These are phyloP conservation scores for Sporisorium sorghi DNA, from an alignment of 1,284 basidiomycete genomes.

Conservation along the genomic window DNA sequence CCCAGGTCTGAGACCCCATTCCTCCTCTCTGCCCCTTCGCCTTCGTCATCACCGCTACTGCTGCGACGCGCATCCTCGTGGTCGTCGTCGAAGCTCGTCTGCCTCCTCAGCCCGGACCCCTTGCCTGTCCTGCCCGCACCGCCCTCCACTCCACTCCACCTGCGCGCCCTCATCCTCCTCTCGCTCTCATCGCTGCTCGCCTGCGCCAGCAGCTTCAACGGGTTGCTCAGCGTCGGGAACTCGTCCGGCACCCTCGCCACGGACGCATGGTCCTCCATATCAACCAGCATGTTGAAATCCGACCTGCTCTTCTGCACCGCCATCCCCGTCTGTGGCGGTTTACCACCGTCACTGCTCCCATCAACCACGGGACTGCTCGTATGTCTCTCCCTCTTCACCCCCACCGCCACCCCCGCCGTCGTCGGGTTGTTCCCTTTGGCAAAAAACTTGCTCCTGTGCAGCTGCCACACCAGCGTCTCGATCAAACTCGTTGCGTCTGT, in stretches of 20 bases:
- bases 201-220: slow-evolving; percentile 49
- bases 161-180: neutral
- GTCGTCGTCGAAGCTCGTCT: neutral
- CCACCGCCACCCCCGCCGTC: neutral
- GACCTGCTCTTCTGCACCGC: slow-evolving; percentile 8
- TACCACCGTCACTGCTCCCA: neutral
- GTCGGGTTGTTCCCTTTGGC: slow-evolving; percentile 6
- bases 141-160: no score
- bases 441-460: slow-evolving; percentile 38
- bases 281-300: slow-evolving; percentile 48
- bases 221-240: slow-evolving; percentile 44
- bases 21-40: no score
- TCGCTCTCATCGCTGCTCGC: slow-evolving; percentile 36
- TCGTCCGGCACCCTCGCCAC: slow-evolving; percentile 37
- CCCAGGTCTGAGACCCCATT: neutral
- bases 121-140: no score
- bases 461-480: slow-evolving; percentile 36
- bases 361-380: neutral
- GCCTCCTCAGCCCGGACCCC: slow-evolving; percentile 3
- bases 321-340: neutral
- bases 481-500: slow-evolving; percentile 27
- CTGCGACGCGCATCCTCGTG: neutral
- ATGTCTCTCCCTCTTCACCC: neutral
- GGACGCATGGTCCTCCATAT: slow-evolving; percentile 41
- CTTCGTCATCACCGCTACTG: neutral